phyloP scores from a whole-genome alignment of 495 filamentous ascomycete species.

The Xylaria bambusicola region DNA sequence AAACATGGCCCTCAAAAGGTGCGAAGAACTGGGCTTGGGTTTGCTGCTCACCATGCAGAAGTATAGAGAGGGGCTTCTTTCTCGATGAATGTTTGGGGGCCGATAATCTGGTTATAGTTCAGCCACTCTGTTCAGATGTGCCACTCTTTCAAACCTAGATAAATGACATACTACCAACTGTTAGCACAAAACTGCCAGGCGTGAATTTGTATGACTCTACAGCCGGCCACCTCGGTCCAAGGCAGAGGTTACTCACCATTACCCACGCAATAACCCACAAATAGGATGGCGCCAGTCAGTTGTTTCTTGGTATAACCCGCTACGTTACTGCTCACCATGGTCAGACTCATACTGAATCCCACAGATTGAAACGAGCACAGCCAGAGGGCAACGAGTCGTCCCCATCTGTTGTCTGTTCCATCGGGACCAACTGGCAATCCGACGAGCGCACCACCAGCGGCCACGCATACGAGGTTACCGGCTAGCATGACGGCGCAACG shows the following conservation, averaged over 20 bases:
- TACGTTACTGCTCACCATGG: slow-evolving; percentile 48
- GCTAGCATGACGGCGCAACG: slow-evolving; percentile 43
- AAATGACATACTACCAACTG: neutral
- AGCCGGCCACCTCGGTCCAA: no score
- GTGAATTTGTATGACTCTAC: neutral
- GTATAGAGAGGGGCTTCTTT: slow-evolving; percentile 55
- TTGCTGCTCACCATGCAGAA: slow-evolving; percentile 41
- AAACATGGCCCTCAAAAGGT: neutral
- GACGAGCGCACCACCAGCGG: slow-evolving; percentile 38
- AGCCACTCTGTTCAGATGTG: neutral
- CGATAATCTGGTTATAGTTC: slow-evolving; percentile 39
- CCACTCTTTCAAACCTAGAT: no score
- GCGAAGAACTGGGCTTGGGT: neutral
- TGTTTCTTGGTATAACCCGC: slow-evolving; percentile 61
- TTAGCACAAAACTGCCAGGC: neutral
- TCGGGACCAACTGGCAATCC: slow-evolving; percentile 28
- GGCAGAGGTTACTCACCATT: slow-evolving; percentile 33
- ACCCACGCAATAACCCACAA: slow-evolving; percentile 57
- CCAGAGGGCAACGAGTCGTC: slow-evolving; percentile 53
- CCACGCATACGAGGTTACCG: slow-evolving; percentile 43
- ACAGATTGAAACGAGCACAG: slow-evolving; percentile 41
- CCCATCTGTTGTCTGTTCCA: slow-evolving; percentile 53
- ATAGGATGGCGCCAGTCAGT: slow-evolving; percentile 53
- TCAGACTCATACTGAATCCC: slow-evolving; percentile 46
- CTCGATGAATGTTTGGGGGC: slow-evolving; percentile 56